These are phyloP conservation scores for Pachysandra terminalis DNA, from an alignment of 164 flowering plant species.

Conservation along the genomic window DNA sequence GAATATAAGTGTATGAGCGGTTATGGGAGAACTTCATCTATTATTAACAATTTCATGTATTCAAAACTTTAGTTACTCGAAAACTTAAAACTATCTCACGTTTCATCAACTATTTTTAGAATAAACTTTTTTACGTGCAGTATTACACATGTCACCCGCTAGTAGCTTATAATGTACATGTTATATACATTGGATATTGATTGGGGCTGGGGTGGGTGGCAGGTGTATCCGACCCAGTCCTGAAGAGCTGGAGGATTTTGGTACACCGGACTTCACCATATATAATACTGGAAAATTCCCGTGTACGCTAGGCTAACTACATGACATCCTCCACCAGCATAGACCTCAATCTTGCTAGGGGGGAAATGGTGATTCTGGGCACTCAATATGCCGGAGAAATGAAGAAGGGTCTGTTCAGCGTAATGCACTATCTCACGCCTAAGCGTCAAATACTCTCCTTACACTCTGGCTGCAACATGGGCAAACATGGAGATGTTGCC, in stretches of 20 bases:
- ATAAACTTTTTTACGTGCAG: too few relatives aligned
- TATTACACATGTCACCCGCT: too few relatives aligned
- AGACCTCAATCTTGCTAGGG: constrained; percentile 85
- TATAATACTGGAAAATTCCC: constrained; percentile 99
- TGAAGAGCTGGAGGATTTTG: constrained; percentile 96
- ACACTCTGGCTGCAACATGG: constrained; percentile 99
- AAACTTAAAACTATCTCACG: too few relatives aligned
- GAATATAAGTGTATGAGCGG: too few relatives aligned
- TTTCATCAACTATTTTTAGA: too few relatives aligned
- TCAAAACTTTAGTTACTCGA: too few relatives aligned
- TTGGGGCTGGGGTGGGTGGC: constrained; percentile 66
- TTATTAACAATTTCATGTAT: too few relatives aligned
- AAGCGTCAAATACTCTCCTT: constrained; percentile 90
- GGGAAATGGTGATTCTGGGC: constrained; percentile 99
- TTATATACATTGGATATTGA: too few relatives aligned
- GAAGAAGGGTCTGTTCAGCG: constrained; percentile 97
- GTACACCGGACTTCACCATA: constrained; percentile 99
- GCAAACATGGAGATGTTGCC: constrained; percentile 97
- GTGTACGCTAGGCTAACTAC: constrained; percentile 97
- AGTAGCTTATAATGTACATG: too few relatives aligned
- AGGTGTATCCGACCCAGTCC: constrained; percentile 99
- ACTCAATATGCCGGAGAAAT: constrained; percentile 99
- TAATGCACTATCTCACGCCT: constrained; percentile 99
- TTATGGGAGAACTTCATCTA: too few relatives aligned
- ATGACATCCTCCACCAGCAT: constrained; percentile 99